Evolutionary conservation across 2,329 filamentous ascomycete genomes (phyloP), one percentile per base, ranked within the genome.

Genomic region (Neopestalotiopsis rosae): DNA sequence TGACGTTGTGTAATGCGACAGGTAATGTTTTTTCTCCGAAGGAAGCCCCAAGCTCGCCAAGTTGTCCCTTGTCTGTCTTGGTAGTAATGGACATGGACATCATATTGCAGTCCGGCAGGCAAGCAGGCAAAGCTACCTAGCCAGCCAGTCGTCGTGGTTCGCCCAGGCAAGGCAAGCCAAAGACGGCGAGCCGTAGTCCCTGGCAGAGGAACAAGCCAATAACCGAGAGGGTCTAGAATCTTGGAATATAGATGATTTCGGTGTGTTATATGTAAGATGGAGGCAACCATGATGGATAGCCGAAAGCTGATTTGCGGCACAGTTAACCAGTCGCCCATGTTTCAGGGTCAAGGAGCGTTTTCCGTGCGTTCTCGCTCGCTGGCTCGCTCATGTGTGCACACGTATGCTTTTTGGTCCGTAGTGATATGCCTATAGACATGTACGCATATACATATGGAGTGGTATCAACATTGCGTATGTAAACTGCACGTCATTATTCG

Each of bases 1-100:
- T 52, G 45, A 52, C 45, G 45, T 20, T 10, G 45, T 52, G 45
- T 52, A 52, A 52, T n/a, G 45, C 45, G 45, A 52, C 45, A 52
- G 45, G 45, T 52, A 52, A 52, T 52, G 13, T 52, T 52, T 52
- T 52, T 52, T 52, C 45, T 52, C n/a, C 45, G 45, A 52, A n/a
- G 45, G n/a, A 52, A 52, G 45, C 17, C 45, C 45, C 45, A 52
- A 20, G n/a, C 45, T 24, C 45, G 45, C 45, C 45, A n/a, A 52
- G 45, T 52, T 17, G 45, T 52, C 17, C 45, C 45, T 52, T 52
- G 45, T 9, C 17, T 2, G 14, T 7, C 17, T 17, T 52, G 34
- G 17, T 49, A n/a, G 2, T 17, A 52, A 52, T 52, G 14, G 34
- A 9, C 34, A 38, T 7, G 45, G n/a, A n/a, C 45, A 20, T 52